Percentiles rank a stretch among this genome's conserved stretches.
phyloP scores from a whole-genome alignment of 1,139 yeast species.

The Yamadazyma kanchanaburiensis region DNA sequence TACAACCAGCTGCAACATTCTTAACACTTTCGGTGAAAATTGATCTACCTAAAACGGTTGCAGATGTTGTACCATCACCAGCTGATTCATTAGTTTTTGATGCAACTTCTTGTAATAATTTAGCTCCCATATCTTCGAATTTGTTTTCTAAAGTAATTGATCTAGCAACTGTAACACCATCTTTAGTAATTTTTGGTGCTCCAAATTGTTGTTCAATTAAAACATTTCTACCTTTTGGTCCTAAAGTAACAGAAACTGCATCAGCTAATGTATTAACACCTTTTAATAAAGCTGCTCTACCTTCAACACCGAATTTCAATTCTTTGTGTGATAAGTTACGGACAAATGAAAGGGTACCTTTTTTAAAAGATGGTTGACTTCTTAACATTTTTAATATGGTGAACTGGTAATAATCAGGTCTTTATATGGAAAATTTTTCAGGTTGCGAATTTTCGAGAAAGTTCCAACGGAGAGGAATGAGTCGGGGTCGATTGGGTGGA shows the following conservation, averaged over 20 bases:
- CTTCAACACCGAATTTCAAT: slow-evolving; percentile 97
- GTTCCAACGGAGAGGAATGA: too few species aligned
- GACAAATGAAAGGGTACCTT: slow-evolving; percentile 33
- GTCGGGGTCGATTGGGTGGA: too few species aligned
- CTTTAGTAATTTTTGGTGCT: slow-evolving; percentile 97
- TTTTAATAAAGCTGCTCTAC: slow-evolving; percentile 91
- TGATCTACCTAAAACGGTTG: slow-evolving; percentile 95
- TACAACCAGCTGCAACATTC: slow-evolving; percentile 99
- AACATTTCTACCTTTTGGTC: slow-evolving; percentile 98
- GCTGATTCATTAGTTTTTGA: slow-evolving; percentile 98
- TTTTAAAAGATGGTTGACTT: slow-evolving; percentile 47
- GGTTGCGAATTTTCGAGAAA: slow-evolving; percentile 14
- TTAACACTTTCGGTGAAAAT: slow-evolving; percentile 96
- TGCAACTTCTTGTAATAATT: slow-evolving; percentile 95
- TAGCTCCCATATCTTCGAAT: slow-evolving; percentile 97
- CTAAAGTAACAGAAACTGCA: slow-evolving; percentile 95
- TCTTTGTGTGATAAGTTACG: slow-evolving; percentile 85
- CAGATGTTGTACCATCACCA: slow-evolving; percentile 99
- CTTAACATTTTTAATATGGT: slow-evolving; percentile 45
- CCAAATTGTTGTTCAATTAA: slow-evolving; percentile 97
- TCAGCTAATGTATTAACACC: slow-evolving; percentile 97
- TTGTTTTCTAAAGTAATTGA: slow-evolving; percentile 85
- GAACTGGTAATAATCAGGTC: neutral
- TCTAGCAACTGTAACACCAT: slow-evolving; percentile 97
- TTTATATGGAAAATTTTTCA: slow-evolving; percentile 14